phyloP scores from a whole-genome alignment of 1,139 yeast species.

The Debaryomyces psychrophilus region DNA sequence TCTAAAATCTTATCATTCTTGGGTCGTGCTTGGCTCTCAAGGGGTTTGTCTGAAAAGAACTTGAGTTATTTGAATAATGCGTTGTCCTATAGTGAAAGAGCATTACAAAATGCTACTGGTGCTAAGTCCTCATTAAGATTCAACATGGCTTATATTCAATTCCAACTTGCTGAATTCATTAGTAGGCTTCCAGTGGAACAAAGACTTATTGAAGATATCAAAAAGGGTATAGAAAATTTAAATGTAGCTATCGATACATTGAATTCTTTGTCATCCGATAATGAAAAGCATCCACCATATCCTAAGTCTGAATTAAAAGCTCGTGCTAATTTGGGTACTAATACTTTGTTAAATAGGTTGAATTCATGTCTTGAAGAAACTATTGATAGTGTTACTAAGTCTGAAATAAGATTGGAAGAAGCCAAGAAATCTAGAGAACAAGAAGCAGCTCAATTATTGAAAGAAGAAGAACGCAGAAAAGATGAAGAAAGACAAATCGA shows the following conservation, averaged over 20 bases:
- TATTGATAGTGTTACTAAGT: slow-evolving; percentile 60
- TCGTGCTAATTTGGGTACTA: slow-evolving; percentile 82
- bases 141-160: slow-evolving; percentile 83
- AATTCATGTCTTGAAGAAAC: slow-evolving; percentile 76
- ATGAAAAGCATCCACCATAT: slow-evolving; percentile 66
- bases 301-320: slow-evolving; percentile 78
- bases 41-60: slow-evolving; percentile 74
- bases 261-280: slow-evolving; percentile 57
- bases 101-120: slow-evolving; percentile 50
- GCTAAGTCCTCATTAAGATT: slow-evolving; percentile 55
- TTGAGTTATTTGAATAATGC: slow-evolving; percentile 62
- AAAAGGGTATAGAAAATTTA: slow-evolving; percentile 58
- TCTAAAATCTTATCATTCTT: slow-evolving; percentile 69
- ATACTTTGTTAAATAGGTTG: slow-evolving; percentile 72
- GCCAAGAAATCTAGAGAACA: slow-evolving; percentile 70
- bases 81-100: slow-evolving; percentile 61
- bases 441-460: slow-evolving; percentile 49
- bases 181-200: slow-evolving; percentile 63
- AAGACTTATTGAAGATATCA: slow-evolving; percentile 66
- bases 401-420: slow-evolving; percentile 65
- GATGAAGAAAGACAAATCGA: slow-evolving; percentile 48
- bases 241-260: slow-evolving; percentile 65
- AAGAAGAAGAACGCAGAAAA: slow-evolving; percentile 42
- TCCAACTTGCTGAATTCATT: slow-evolving; percentile 83
- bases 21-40: slow-evolving; percentile 88